Percentiles rank a stretch among this genome's conserved stretches.
These are phyloP conservation scores for Anthracocystis panici-leucophaei DNA, from an alignment of 1,284 basidiomycete genomes.

Conservation along the genomic window DNA sequence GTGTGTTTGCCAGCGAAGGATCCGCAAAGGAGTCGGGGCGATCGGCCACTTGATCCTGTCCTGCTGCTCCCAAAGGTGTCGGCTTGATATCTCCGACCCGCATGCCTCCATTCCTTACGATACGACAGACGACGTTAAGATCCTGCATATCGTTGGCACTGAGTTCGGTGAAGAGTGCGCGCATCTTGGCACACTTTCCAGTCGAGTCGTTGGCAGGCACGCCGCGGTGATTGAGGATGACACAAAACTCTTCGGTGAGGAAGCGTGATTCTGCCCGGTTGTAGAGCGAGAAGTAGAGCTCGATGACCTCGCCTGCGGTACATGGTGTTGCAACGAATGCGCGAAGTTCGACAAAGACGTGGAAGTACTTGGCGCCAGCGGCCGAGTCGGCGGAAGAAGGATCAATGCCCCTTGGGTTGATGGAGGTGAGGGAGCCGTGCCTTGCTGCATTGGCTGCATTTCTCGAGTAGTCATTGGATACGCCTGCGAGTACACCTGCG, in stretches of 20 bases:
- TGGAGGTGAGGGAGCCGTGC: slow-evolving; percentile 15
- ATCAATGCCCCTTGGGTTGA: slow-evolving; percentile 7
- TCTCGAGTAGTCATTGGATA: slow-evolving; percentile 27
- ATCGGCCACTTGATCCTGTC: slow-evolving; percentile 39
- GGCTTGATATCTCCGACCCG: slow-evolving; percentile 75
- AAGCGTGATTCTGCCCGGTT: slow-evolving; percentile 84
- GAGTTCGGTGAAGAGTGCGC: slow-evolving; percentile 83
- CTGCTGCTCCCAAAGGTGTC: slow-evolving; percentile 57
- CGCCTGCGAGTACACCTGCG: slow-evolving; percentile 52
- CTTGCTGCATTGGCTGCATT: slow-evolving; percentile 14
- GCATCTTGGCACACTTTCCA: slow-evolving; percentile 53
- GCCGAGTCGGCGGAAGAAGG: background rate
- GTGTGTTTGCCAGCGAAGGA: slow-evolving; percentile 42
- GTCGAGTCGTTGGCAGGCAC: slow-evolving; percentile 78
- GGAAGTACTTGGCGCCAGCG: slow-evolving; percentile 70
- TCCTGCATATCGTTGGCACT: slow-evolving; percentile 82
- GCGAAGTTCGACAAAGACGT: slow-evolving; percentile 87
- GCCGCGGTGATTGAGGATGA: slow-evolving; percentile 89
- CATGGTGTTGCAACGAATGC: slow-evolving; percentile 92
- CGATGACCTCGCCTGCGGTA: slow-evolving; percentile 87
- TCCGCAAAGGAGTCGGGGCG: slow-evolving; percentile 32
- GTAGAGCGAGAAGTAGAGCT: slow-evolving; percentile 94
- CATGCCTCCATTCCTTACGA: slow-evolving; percentile 87
- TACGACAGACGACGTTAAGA: slow-evolving; percentile 75
- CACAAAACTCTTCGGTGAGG: slow-evolving; percentile 93